Percentiles rank a stretch among this genome's conserved stretches.
Conservation (phyloP, 2,329 filamentous ascomycete species). For the Elsinoe fawcettii region DNA sequence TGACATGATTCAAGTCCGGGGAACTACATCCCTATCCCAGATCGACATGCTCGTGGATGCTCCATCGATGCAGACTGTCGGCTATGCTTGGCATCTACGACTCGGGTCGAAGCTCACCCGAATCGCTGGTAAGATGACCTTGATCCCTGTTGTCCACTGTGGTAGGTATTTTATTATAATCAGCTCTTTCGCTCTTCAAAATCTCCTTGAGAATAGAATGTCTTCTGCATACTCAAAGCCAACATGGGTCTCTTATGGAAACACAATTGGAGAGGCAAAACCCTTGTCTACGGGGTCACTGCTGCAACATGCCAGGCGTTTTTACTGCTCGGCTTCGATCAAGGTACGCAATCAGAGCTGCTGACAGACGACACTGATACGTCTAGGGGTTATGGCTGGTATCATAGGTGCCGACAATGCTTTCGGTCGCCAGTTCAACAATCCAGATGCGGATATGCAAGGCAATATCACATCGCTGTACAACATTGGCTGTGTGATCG, state of each 20-base stretch:
- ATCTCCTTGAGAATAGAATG: not conserved
- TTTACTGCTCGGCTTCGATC: slow-evolving; percentile 17
- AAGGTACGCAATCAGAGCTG: not conserved
- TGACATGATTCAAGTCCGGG: too few species aligned
- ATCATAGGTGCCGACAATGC: slow-evolving; percentile 17
- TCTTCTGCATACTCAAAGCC: not conserved
- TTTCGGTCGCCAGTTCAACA: slow-evolving; percentile 23
- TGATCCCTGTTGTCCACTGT: too few species aligned
- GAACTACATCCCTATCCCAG: too few species aligned
- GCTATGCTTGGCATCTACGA: too few species aligned
- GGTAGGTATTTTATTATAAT: too few species aligned
- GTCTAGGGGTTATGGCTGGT: slow-evolving; percentile 10
- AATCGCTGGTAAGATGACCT: too few species aligned
- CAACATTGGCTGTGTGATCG: slow-evolving; percentile 41
- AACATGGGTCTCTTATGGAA: not conserved
- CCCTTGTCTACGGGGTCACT: not conserved
- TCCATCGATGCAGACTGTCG: too few species aligned
- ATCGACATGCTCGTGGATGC: too few species aligned
- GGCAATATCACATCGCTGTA: slow-evolving; percentile 33
- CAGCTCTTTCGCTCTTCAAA: too few species aligned
- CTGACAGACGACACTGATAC: not conserved
- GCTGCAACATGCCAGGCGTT: slow-evolving; percentile 16
- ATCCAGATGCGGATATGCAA: slow-evolving; percentile 30
- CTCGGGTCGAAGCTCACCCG: too few species aligned
- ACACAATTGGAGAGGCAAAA: not conserved